Conservation (phyloP, 257 asterid genomes). For the Ocimum tenuiflorum region DNA sequence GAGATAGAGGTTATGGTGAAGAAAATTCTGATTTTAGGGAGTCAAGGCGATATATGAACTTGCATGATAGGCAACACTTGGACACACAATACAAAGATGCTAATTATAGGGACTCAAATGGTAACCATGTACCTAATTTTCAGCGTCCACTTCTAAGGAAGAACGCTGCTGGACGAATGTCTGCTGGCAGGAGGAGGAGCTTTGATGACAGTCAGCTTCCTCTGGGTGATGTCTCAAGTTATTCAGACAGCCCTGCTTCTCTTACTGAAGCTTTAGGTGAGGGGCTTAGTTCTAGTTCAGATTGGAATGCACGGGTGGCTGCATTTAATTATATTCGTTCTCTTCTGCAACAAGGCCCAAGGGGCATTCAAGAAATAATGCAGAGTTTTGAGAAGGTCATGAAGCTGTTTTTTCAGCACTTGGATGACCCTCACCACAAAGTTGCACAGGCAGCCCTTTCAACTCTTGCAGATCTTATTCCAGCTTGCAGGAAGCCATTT, state of each 20-base stretch:
- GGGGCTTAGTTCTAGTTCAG: conserved; percentile 89
- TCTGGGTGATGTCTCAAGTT: conserved; percentile 64
- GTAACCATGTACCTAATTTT: conserved; percentile 70
- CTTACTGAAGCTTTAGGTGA: conserved; percentile 82
- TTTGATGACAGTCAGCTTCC: conserved; percentile 88
- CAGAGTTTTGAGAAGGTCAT: conserved; percentile 98
- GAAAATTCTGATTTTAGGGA: conserved; percentile 71
- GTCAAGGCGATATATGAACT: conserved; percentile 54
- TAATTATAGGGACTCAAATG: conserved; percentile 62
- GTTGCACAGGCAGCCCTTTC: conserved; percentile 99
- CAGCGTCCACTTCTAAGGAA: conserved; percentile 91
- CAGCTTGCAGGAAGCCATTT: conserved; percentile 90
- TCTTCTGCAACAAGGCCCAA: conserved; percentile 82
- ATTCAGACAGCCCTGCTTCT: conserved; percentile 83
- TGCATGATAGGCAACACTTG: conserved; percentile 59
- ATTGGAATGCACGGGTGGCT: conserved; percentile 95
- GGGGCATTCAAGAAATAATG: conserved; percentile 86
- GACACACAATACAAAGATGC: conserved; percentile 63
- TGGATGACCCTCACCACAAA: conserved; percentile 99
- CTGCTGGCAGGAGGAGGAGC: conserved; percentile 86
- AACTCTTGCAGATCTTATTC: conserved; percentile 92
- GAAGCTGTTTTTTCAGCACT: conserved; percentile 95
- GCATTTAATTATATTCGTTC: conserved; percentile 74
- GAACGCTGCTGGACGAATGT: conserved; percentile 75
- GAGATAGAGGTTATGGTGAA: conserved; percentile 55